Evolutionary conservation across 495 filamentous ascomycete species (phyloP), one percentile per base, ranked within the genome.

Genomic region (Echria macrotheca): DNA sequence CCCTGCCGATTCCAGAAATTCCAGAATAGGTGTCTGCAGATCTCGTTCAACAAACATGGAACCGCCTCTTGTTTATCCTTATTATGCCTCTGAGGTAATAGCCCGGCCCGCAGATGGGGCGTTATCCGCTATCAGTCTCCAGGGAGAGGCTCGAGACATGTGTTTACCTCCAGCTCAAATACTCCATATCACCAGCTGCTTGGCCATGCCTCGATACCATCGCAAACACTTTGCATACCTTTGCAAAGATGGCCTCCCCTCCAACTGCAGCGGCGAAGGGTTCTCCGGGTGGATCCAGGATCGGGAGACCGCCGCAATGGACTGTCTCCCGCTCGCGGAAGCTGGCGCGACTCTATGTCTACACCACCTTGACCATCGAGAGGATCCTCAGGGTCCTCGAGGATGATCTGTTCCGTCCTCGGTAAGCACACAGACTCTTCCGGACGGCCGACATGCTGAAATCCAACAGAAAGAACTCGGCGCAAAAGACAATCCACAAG

Each of bases 401-500:
- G 23, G 65, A 71, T 42, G 68, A 67, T 42, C 58, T 67, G n/a
- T 71, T 69, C 49, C 67, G 58, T 37, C 70, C 68, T 32, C 57
- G 65, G 70, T 72, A 53, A 11, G 2, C 12, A 15, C 23, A n/a
- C n/a, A n/a, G 2, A 10, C 32, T 24, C n/a, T 18, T 4, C 10
- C 22, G 15, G 18, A n/a, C 21, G 26, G 12, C 1, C 4, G 15
- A 40, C 55, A 61, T 47, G 49, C 35, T 19, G 21, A 24, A 29
- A 9, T 9, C 2, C 5, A 10, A 8, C 26, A 74, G 71, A n/a
- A 64, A 65, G 54, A 70, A 73, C 47, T 72, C 71, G 24, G 71
- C 71, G 11, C 71, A 74, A 45, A 74, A 74, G 49, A 70, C 66
- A 25, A 68, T 73, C 32, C 69, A 74, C 26, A 61, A 59, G 28